Conservation (phyloP, 768 basidiomycete genomes). For the Boletus rufocinnamomeus region DNA sequence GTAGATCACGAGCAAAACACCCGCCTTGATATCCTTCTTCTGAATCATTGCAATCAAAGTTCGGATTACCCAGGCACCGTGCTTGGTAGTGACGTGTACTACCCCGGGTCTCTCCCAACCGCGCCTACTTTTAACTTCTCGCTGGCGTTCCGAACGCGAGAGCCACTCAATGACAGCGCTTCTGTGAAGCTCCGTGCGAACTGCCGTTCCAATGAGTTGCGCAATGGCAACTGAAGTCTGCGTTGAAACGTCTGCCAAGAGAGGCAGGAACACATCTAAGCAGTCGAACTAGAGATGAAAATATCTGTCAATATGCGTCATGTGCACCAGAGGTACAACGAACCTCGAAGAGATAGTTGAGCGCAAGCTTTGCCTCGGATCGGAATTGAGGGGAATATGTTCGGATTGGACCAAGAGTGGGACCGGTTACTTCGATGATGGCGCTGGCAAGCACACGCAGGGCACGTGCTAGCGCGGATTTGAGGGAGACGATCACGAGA, state of each 20-base stretch:
- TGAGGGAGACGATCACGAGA: conserved; percentile 42
- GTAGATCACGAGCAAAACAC: neutral
- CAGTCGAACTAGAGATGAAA: conserved; percentile 47
- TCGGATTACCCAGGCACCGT: conserved; percentile 62
- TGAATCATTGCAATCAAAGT: conserved; percentile 50
- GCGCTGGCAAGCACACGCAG: conserved; percentile 59
- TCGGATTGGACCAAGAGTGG: conserved; percentile 64
- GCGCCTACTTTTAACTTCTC: conserved; percentile 57
- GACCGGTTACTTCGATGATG: conserved; percentile 68
- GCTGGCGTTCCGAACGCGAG: conserved; percentile 54
- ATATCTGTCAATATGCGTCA: neutral
- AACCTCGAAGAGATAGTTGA: conserved; percentile 65
- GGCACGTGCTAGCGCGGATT: conserved; percentile 62
- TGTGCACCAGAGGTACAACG: neutral
- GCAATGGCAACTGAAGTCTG: conserved; percentile 53
- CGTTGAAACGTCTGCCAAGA: conserved; percentile 48
- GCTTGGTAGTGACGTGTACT: conserved; percentile 40
- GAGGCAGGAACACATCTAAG: conserved; percentile 67
- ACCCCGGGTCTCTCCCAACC: conserved; percentile 72
- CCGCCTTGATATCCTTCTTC: conserved; percentile 57
- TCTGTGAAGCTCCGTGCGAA: conserved; percentile 54
- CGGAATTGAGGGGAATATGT: conserved; percentile 39
- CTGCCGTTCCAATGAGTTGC: conserved; percentile 54
- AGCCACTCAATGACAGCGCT: conserved; percentile 59
- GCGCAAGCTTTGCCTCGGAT: conserved; percentile 54